Evolutionary conservation across 2,329 filamentous ascomycete species (phyloP).

Genomic region (Fonsecaea erecta): DNA sequence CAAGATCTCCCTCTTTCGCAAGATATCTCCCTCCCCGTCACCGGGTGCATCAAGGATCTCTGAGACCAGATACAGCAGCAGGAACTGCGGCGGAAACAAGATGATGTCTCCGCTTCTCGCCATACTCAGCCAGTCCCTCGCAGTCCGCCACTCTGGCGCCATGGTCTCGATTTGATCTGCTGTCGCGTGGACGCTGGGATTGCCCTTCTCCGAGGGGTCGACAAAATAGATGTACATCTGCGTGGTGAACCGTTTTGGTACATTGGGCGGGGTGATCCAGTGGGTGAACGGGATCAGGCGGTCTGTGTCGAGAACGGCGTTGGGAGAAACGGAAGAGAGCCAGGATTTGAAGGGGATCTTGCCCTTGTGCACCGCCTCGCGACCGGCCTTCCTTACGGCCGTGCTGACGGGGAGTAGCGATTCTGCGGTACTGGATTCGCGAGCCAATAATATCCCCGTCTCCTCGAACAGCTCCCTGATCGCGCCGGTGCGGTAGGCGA

Average conservation of each 20-base stretch:
- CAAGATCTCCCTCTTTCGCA: constrained; percentile 51
- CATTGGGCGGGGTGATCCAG: constrained; percentile 71
- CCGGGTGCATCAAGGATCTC: constrained; percentile 43
- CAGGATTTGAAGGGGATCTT: constrained; percentile 71
- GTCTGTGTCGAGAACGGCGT: constrained; percentile 63
- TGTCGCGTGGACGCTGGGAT: constrained; percentile 61
- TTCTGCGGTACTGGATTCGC: constrained; percentile 45
- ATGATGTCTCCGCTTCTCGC: constrained; percentile 71
- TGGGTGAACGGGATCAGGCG: constrained; percentile 78
- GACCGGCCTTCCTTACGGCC: constrained; percentile 61
- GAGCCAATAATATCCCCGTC: constrained; percentile 81
- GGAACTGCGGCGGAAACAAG: constrained; percentile 85
- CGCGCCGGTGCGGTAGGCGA: constrained; percentile 78
- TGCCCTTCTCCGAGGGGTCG: constrained; percentile 43
- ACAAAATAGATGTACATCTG: constrained; percentile 88
- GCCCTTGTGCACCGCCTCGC: constrained; percentile 70
- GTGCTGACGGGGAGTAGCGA: constrained; percentile 61
- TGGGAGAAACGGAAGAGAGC: constrained; percentile 49
- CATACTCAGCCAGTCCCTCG: constrained; percentile 69
- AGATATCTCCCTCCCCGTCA: constrained; percentile 20
- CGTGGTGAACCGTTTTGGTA: constrained; percentile 81
- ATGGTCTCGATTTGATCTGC: constrained; percentile 74
- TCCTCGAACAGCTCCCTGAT: constrained; percentile 95
- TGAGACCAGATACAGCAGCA: constrained; percentile 59
- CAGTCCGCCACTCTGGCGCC: constrained; percentile 75